A percentile compares a stretch with the other conserved stretches of the same genome.
These are phyloP conservation scores for Apiotrichum akiyoshidainum DNA, from an alignment of 1,284 basidiomycete species.

Conservation along the genomic window DNA sequence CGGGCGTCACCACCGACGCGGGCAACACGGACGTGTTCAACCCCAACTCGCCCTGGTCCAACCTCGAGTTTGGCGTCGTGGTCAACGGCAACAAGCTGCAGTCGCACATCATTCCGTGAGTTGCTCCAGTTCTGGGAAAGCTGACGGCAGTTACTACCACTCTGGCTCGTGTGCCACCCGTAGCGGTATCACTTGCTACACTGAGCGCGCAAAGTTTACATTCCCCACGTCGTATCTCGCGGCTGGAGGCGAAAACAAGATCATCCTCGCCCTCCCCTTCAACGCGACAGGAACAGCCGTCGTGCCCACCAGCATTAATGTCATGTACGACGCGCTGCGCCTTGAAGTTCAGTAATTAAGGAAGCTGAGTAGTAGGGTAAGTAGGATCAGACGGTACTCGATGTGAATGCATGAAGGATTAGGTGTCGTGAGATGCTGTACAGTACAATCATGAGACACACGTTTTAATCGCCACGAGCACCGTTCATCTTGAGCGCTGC, in stretches of 20 bases:
- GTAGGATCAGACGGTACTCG: too few species aligned
- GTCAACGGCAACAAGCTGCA: constrained; percentile 30
- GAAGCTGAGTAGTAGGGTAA: too few species aligned
- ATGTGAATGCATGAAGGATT: too few species aligned
- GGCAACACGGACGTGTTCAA: constrained; percentile 33
- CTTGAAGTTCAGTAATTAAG: constrained; percentile 22
- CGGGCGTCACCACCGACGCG: constrained; percentile 27
- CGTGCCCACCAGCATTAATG: constrained; percentile 21
- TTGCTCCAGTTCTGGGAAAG: not conserved
- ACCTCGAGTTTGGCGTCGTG: constrained; percentile 22
- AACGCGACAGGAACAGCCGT: constrained; percentile 25
- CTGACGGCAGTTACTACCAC: constrained; percentile 23
- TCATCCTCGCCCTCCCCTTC: constrained; percentile 33
- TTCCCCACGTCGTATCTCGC: constrained; percentile 26
- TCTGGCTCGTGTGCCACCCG: constrained; percentile 33
- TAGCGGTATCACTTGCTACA: constrained; percentile 33
- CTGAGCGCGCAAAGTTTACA: constrained; percentile 23
- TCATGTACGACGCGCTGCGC: constrained; percentile 35
- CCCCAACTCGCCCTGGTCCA: constrained; percentile 14
- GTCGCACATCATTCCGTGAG: constrained; percentile 28
- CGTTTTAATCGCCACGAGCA: too few species aligned
- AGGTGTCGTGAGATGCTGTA: too few species aligned
- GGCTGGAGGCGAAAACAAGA: constrained; percentile 19
- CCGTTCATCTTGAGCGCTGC: not conserved
- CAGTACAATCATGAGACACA: too few species aligned